Evolutionary conservation across 805 yeast species (phyloP).

Genomic region (Pichia phayaonensis): DNA sequence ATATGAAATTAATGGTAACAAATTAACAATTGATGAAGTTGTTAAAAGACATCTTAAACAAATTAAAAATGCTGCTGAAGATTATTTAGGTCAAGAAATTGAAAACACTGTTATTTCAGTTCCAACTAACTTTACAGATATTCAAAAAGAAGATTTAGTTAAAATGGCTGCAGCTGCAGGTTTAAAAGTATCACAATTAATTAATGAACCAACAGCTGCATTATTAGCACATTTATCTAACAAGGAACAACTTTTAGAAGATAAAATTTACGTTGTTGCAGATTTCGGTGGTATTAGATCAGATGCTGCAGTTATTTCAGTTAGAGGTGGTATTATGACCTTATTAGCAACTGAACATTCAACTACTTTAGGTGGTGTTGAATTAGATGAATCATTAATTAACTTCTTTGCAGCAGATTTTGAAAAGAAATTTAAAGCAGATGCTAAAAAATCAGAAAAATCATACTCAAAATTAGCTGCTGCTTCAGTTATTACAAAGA

Average conservation of each 20-base stretch:
- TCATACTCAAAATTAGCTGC: slow-evolving; percentile 82
- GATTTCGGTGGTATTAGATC: slow-evolving; percentile 96
- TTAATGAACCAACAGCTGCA: slow-evolving; percentile 91
- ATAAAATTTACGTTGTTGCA: slow-evolving; percentile 81
- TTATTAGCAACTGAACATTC: slow-evolving; percentile 80
- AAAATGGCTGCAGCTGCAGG: slow-evolving; percentile 64
- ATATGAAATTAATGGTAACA: slow-evolving; percentile 53
- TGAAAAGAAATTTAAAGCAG: slow-evolving; percentile 74
- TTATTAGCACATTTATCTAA: slow-evolving; percentile 67
- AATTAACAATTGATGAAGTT: slow-evolving; percentile 66
- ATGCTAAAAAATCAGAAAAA: slow-evolving; percentile 75
- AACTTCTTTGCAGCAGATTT: slow-evolving; percentile 90
- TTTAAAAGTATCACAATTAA: slow-evolving; percentile 73
- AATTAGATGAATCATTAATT: slow-evolving; percentile 70
- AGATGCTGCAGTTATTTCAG: slow-evolving; percentile 89
- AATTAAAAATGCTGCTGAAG: slow-evolving; percentile 83
- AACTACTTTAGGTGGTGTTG: slow-evolving; percentile 77
- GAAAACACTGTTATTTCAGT: slow-evolving; percentile 84
- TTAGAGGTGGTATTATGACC: slow-evolving; percentile 91
- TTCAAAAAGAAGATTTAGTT: slow-evolving; percentile 58
- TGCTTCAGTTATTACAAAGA: slow-evolving; percentile 78
- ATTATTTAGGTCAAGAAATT: slow-evolving; percentile 73
- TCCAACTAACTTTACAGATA: slow-evolving; percentile 78
- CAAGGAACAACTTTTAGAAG: slow-evolving; percentile 44
- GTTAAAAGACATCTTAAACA: slow-evolving; percentile 77